These are phyloP conservation scores for Aspergillus pseudoterreus DNA, from an alignment of 2,329 filamentous ascomycete species.

Conservation along the genomic window DNA sequence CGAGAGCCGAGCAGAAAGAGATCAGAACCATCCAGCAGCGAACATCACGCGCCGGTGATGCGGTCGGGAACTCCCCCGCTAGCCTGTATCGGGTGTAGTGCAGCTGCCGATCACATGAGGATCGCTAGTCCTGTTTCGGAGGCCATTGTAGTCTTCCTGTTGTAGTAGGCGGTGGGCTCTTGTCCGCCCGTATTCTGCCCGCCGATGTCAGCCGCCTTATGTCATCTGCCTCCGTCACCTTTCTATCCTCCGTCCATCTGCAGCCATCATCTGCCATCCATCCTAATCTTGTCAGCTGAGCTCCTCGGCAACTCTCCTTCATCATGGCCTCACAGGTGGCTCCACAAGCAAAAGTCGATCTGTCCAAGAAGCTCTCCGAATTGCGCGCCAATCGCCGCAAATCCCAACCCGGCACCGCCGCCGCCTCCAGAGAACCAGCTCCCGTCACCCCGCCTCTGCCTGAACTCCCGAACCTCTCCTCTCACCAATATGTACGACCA, in stretches of 20 bases:
- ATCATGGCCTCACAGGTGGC: conserved; percentile 22
- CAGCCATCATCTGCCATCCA: background rate
- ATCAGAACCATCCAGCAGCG: background rate
- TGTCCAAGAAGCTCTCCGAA: conserved; percentile 39
- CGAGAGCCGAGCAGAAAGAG: background rate
- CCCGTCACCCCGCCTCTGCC: conserved; percentile 74
- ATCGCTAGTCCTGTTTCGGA: conserved; percentile 7
- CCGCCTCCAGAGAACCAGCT: conserved; percentile 49
- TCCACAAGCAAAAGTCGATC: conserved; percentile 27
- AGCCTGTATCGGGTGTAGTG: conserved; percentile 6
- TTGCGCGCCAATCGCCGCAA: conserved; percentile 34
- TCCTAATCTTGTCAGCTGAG: conserved; percentile 8
- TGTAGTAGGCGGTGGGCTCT: conserved; percentile 9
- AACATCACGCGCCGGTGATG: background rate
- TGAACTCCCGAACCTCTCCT: conserved; percentile 59
- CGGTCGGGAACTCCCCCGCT: background rate
- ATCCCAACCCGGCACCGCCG: conserved; percentile 16
- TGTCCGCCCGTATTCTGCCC: background rate
- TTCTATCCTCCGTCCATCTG: background rate
- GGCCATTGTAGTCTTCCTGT: background rate
- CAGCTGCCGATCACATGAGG: conserved; percentile 9
- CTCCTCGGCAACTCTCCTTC: conserved; percentile 3
- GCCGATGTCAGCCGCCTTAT: background rate
- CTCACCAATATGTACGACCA: conserved; percentile 63
- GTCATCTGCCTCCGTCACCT: background rate